Base-by-base conservation (phyloP, 306 rosid genomes). In the Castanea mollissima region DNA sequence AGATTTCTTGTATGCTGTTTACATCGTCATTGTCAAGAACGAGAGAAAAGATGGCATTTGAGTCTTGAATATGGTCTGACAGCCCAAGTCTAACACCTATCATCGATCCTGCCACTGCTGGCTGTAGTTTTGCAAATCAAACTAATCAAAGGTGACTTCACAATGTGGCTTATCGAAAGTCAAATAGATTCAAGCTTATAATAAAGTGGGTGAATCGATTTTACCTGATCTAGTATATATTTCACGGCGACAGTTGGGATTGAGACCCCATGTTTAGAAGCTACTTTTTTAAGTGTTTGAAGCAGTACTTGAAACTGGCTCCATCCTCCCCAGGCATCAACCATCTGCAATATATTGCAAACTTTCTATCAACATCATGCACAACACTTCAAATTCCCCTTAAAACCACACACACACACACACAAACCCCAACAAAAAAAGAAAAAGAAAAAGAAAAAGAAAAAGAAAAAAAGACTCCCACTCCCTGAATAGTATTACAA, bases 301-400 rank as follows among this genome's bases (percentile, higher is more conserved):
- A 95, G 98, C 78, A 95, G 86, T 83, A 79, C 89, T 82, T 95
- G 99, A 81, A 92, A 95, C 74, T 85, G 86, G 82, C 80, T 83
- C 99, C 98, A 95, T 75, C 97, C 99, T 75, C 99, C 98, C 98
- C 96, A 92, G 62, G 98, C 94, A 87, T 95, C 98, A 69, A 92
- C 90, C 97, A 92, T 95, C 96, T 95, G 91, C 79, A 81, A 80
- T 31, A 69, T 25, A 29, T 20, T 65, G 62, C 74, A 75, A 32
- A 74, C 59, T 64, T 20, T 31, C 55, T 52, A 64, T 79, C 76
- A 13, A 46, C 12, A 41, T 69, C 46, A 32, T 55, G 74, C 35
- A 76, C 67, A 83, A 52, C 21, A 78, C 12, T 54, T 18, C 46
- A 59, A 29, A 78, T 32, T 64, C 73, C 51, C 52, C 64, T 9